Evolutionary conservation across 441 rosid species (phyloP).

Genomic region (Arabidopsis lyrata): DNA sequence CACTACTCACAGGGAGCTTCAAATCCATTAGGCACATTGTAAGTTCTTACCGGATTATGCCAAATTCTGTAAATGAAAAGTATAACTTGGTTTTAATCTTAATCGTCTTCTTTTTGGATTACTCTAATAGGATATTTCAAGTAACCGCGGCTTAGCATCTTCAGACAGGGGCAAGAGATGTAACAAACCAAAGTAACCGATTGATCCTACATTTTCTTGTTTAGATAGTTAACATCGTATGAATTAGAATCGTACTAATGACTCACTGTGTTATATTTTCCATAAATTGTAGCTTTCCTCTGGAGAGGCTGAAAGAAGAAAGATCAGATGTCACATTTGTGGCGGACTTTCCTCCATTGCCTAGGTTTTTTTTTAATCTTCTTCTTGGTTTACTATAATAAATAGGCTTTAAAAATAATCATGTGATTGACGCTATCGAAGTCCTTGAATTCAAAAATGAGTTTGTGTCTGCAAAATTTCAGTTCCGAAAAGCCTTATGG

Average conservation of each 20-base stretch:
- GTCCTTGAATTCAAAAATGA: background rate
- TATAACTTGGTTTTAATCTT: too few relatives aligned
- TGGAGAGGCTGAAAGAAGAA: constrained; percentile 43
- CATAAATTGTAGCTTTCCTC: constrained; percentile 20
- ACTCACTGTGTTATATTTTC: background rate
- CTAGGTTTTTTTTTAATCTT: constrained; percentile 19
- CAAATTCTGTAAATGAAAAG: constrained; percentile 11
- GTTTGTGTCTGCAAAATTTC: constrained; percentile 4
- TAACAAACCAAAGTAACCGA: constrained; percentile 31
- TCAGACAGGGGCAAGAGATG: background rate
- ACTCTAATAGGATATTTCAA: constrained; percentile 38
- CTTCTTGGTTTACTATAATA: too few relatives aligned
- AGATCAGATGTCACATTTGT: constrained; percentile 38
- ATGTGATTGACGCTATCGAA: background rate
- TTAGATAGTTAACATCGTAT: constrained; percentile 4
- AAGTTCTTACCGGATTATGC: constrained; percentile 8
- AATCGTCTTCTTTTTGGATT: background rate
- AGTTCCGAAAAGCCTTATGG: constrained; percentile 12
- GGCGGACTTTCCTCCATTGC: constrained; percentile 31
- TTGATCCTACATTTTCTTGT: background rate
- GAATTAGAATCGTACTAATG: background rate
- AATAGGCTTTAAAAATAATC: background rate
- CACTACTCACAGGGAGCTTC: constrained; percentile 33
- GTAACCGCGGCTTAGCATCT: constrained; percentile 12
- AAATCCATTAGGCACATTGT: constrained; percentile 39